Evolutionary conservation across 352 stramenopile species (phyloP).

Genomic region (Pythium guiyangense): DNA sequence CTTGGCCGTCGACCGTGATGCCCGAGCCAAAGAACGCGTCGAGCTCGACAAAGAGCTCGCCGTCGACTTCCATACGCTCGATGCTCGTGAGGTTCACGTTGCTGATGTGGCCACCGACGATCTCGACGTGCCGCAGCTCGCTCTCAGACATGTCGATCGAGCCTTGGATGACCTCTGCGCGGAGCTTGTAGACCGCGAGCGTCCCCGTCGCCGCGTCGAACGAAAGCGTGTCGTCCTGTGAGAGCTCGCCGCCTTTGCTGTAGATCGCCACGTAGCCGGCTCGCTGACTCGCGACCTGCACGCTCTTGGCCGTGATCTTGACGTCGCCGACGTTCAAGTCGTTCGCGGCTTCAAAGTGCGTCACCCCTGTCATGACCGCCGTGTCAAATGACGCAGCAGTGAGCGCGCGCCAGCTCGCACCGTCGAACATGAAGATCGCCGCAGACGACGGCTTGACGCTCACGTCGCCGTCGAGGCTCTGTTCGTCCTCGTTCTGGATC

Average conservation of each 20-base stretch:
- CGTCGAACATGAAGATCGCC: constrained; percentile 73
- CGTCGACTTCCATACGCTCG: constrained; percentile 63
- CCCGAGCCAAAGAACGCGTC: constrained; percentile 80
- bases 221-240: constrained; percentile 46
- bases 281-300: constrained; percentile 56
- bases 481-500: constrained; percentile 70
- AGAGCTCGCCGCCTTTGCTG: constrained; percentile 61
- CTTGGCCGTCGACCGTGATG: constrained; percentile 83
- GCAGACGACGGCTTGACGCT: constrained; percentile 41
- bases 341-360: constrained; percentile 52
- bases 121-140: constrained; percentile 60
- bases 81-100: constrained; percentile 74
- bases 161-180: constrained; percentile 42
- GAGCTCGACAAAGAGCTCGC: constrained; percentile 80
- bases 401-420: constrained; percentile 48
- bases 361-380: constrained; percentile 50
- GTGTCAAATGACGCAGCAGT: constrained; percentile 65
- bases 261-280: constrained; percentile 62
- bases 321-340: constrained; percentile 74
- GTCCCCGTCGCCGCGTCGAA: constrained; percentile 50
- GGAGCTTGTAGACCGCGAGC: constrained; percentile 38
- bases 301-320: constrained; percentile 55
- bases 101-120: constrained; percentile 71
- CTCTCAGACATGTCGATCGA: constrained; percentile 81
- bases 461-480: constrained; percentile 41